Conservation (phyloP, 176 grass and related monocot species). For the Phoenix dactylifera region DNA sequence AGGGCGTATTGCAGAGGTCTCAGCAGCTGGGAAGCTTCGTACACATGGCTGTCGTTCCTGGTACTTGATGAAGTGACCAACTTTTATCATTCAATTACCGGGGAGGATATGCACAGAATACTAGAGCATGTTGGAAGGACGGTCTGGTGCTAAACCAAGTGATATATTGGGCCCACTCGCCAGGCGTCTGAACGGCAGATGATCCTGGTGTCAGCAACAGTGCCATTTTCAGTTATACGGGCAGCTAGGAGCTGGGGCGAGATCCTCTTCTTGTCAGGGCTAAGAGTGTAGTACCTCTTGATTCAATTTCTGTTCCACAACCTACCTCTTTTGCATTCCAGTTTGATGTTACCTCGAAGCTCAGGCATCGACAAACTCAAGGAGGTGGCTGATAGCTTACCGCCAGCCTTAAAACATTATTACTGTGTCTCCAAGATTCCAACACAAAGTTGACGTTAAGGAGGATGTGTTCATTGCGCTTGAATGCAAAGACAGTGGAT, state of each 20-base stretch:
- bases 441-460: constrained; percentile 88
- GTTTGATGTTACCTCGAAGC: constrained; percentile 15
- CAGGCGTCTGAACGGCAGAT: constrained; percentile 67
- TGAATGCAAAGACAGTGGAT: constrained; percentile 69
- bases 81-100: constrained; percentile 90
- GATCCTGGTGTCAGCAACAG: constrained; percentile 83
- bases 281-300: constrained; percentile 66
- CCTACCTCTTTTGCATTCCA: constrained; percentile 22
- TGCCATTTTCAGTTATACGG: constrained; percentile 87
- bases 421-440: constrained; percentile 73
- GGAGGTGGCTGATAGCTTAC: constrained; percentile 67
- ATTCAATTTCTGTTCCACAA: constrained; percentile 30
- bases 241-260: constrained; percentile 74
- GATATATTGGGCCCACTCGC: constrained; percentile 69
- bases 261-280: constrained; percentile 79
- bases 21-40: constrained; percentile 76
- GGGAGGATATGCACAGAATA: constrained; percentile 90
- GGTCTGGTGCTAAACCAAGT: constrained; percentile 27
- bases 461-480: constrained; percentile 72
- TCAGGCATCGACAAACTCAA: constrained; percentile 43
- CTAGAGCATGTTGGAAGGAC: constrained; percentile 86
- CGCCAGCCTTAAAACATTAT: constrained; percentile 69
- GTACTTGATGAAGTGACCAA: constrained; percentile 91
- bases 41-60: constrained; percentile 69
- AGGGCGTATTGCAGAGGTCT: constrained; percentile 87